Evolutionary conservation across 1,139 yeast genomes (phyloP).

Genomic region (Yamadazyma songkhlaensis): DNA sequence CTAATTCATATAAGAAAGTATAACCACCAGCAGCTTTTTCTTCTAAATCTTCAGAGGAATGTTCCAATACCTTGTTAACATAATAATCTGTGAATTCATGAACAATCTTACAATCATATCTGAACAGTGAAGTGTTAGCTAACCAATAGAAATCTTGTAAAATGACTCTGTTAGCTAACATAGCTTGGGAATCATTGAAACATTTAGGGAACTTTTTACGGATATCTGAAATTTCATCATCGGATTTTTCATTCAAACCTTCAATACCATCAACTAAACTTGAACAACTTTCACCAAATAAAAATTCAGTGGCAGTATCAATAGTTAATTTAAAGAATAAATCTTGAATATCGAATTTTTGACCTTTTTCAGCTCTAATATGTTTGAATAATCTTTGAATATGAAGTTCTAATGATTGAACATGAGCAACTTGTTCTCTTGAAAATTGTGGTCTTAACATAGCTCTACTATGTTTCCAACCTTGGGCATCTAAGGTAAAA

Average conservation of each 20-base stretch:
- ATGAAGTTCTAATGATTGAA: constrained; percentile 44
- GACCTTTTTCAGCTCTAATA: constrained; percentile 23
- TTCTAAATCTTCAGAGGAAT: constrained; percentile 30
- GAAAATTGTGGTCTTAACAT: constrained; percentile 58
- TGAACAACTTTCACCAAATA: constrained; percentile 53
- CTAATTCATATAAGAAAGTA: constrained; percentile 50
- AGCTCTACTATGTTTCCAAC: constrained; percentile 56
- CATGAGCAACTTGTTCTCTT: constrained; percentile 52
- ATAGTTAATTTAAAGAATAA: constrained; percentile 48
- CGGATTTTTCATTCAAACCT: constrained; percentile 10
- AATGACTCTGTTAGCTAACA: constrained; percentile 35
- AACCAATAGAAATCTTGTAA: constrained; percentile 35
- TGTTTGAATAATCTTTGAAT: constrained; percentile 33
- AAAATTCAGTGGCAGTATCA: constrained; percentile 57
- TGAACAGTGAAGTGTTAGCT: constrained; percentile 30
- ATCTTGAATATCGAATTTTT: constrained; percentile 42
- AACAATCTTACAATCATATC: constrained; percentile 24
- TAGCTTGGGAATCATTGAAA: constrained; percentile 39
- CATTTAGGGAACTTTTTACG: constrained; percentile 39
- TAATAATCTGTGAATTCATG: constrained; percentile 32
- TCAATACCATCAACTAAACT: constrained; percentile 31
- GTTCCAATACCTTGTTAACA: constrained; percentile 28
- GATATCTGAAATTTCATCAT: constrained; percentile 16
- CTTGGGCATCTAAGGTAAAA: constrained; percentile 51
- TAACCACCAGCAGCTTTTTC: constrained; percentile 37